These are phyloP conservation scores for Haplographium delicatum DNA, from an alignment of 495 filamentous ascomycete genomes.

Conservation along the genomic window DNA sequence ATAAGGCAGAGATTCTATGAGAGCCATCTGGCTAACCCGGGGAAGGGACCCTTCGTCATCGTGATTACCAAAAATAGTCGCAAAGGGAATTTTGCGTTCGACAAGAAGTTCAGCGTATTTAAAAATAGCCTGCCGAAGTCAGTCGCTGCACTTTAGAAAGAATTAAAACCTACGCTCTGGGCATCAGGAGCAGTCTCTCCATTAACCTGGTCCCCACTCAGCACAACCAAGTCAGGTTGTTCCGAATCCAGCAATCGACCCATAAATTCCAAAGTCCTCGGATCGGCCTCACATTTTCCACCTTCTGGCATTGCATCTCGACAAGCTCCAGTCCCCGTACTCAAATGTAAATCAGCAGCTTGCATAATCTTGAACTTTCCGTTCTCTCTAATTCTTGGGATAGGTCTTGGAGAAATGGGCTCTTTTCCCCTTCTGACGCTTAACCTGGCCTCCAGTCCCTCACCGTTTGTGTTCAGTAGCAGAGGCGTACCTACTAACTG, in stretches of 20 bases:
- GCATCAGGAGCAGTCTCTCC: slow-evolving; percentile 87
- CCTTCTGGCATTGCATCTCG: slow-evolving; percentile 79
- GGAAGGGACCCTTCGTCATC: slow-evolving; percentile 86
- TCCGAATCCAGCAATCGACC: slow-evolving; percentile 78
- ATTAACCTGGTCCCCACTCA: slow-evolving; percentile 93
- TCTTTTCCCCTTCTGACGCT: slow-evolving; percentile 69
- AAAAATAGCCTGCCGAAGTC: slow-evolving; percentile 63
- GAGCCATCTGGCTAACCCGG: slow-evolving; percentile 71
- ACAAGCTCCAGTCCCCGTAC: slow-evolving; percentile 79
- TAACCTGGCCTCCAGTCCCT: slow-evolving; percentile 61
- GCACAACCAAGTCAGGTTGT: slow-evolving; percentile 83
- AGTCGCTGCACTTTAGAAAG: slow-evolving; percentile 1
- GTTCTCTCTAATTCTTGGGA: slow-evolving; percentile 73
- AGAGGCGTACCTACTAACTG: slow-evolving; percentile 64
- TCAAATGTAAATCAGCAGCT: slow-evolving; percentile 83
- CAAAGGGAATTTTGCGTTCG: slow-evolving; percentile 84
- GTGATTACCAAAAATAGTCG: slow-evolving; percentile 94
- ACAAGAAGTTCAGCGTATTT: slow-evolving; percentile 87
- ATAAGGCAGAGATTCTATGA: slow-evolving; percentile 82
- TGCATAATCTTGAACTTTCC: slow-evolving; percentile 98
- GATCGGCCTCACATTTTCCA: slow-evolving; percentile 82
- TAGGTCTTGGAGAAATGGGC: slow-evolving; percentile 52
- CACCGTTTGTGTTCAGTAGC: slow-evolving; percentile 56
- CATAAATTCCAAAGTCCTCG: slow-evolving; percentile 87
- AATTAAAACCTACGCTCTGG: slow-evolving; percentile 55